phyloP scores from a whole-genome alignment of 1,139 yeast species.

The Yamadazyma sp. region DNA sequence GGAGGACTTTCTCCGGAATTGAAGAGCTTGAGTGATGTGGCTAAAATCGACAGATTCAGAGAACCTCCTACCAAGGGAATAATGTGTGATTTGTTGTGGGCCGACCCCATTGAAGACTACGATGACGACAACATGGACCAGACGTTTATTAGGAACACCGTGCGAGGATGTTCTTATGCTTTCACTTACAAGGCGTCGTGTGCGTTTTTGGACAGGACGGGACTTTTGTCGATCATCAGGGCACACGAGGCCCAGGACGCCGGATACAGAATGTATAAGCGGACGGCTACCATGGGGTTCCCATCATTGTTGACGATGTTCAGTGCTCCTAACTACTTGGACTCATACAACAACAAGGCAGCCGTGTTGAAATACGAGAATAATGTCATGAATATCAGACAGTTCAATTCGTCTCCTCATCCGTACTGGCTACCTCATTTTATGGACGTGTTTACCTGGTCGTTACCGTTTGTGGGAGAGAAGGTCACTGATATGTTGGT shows the following conservation, averaged over 20 bases:
- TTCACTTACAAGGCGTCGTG: slow-evolving; percentile 86
- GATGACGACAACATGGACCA: slow-evolving; percentile 63
- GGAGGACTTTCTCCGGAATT: slow-evolving; percentile 96
- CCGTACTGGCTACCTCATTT: slow-evolving; percentile 97
- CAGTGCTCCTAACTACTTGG: slow-evolving; percentile 95
- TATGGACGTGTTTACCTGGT: slow-evolving; percentile 98
- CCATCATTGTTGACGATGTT: slow-evolving; percentile 90
- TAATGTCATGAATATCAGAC: slow-evolving; percentile 93
- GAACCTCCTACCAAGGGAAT: slow-evolving; percentile 94
- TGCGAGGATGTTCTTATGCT: slow-evolving; percentile 92
- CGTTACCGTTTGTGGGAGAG: slow-evolving; percentile 97
- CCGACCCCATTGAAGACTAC: slow-evolving; percentile 89
- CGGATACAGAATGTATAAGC: slow-evolving; percentile 91
- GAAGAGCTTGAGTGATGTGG: slow-evolving; percentile 67
- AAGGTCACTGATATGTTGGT: slow-evolving; percentile 91
- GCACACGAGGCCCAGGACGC: slow-evolving; percentile 99
- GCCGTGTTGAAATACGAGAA: slow-evolving; percentile 90
- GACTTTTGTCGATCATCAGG: slow-evolving; percentile 77
- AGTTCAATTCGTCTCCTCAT: slow-evolving; percentile 89
- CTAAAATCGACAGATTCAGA: slow-evolving; percentile 71
- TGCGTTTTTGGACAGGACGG: slow-evolving; percentile 75
- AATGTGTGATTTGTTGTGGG: slow-evolving; percentile 96
- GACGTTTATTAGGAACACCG: slow-evolving; percentile 62
- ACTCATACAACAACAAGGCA: slow-evolving; percentile 91
- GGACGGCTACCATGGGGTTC: slow-evolving; percentile 85